Base-by-base conservation (phyloP, 2,329 filamentous ascomycete genomes). In the Calcarisporium arbuscula region DNA sequence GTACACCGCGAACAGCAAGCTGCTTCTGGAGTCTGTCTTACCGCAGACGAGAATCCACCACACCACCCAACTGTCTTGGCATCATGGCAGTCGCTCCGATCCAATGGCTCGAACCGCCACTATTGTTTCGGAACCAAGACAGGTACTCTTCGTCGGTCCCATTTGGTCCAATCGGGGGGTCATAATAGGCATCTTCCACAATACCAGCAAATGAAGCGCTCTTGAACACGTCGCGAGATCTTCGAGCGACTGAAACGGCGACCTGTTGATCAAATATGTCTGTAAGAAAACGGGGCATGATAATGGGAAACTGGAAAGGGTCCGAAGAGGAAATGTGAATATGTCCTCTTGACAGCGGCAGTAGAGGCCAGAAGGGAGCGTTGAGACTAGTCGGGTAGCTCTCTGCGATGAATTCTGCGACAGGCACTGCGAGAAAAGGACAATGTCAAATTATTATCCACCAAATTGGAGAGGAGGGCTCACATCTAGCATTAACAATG, bases 81-180 rank as follows among this genome's bases (percentile, higher is more conserved):
- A 50, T 35, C 46, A 48, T 49, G 8, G 48, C 43, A 4, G 46
- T 50, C 12, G 43, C 28, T n/a, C 46, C 46, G 8, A 49, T 29
- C 49, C 49, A 50, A 31, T 51, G 49, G 14, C 42, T 45, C 6
- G 49, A 44, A 4, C 41, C 43, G n/a, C 12, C 12, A 8, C 18
- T 36, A 1, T 33, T 36, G 1, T 34, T 25, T 3, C 30, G 28
- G 4, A 42, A 39, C 47, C 46, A 50, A 0, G 17, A 34, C 9
- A 49, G 31, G 30, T 46, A 49, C 23, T 49, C 42, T 1, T 37
- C 29, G 29, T 50, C 42, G 2, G 39, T 50, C 4, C 40, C 42
- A 8, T 45, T 45, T 3, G 32, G 42, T 3, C 43, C 42, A 16
- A 50, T 35, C 1, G 34, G 26, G 2, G 46, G 46, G 16, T 39